Conservation (phyloP, 1,139 yeast species). For the Taiozyma sp. region DNA sequence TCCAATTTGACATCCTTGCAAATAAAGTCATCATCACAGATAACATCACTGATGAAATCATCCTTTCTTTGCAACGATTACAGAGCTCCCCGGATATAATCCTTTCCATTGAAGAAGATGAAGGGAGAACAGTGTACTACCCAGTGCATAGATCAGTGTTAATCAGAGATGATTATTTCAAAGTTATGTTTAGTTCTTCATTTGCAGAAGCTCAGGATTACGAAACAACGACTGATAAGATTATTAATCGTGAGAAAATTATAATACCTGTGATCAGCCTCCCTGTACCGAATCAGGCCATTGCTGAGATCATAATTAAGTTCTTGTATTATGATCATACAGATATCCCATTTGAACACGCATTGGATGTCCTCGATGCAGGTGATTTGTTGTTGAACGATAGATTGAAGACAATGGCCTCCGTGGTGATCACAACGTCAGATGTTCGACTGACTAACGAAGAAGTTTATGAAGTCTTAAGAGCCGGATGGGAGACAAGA, state of each 20-base stretch:
- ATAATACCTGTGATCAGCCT: constrained; percentile 33
- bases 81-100: constrained; percentile 43
- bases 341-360: constrained; percentile 42
- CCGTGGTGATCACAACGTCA: constrained; percentile 49
- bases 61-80: constrained; percentile 6
- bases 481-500: constrained; percentile 65
- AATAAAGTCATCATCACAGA: constrained; percentile 11
- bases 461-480: constrained; percentile 50
- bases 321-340: constrained; percentile 61
- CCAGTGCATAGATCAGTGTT: constrained; percentile 65
- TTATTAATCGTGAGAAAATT: constrained; percentile 11
- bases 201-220: constrained; percentile 33
- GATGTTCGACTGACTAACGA: constrained; percentile 24
- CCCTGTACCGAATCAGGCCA: constrained; percentile 34
- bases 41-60: constrained; percentile 6
- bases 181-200: constrained; percentile 55
- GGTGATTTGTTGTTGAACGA: constrained; percentile 64
- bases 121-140: constrained; percentile 31
- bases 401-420: constrained; percentile 60
- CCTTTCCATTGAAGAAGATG: constrained; percentile 32
- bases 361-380: constrained; percentile 51
- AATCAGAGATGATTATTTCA: constrained; percentile 59
- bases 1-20: constrained; percentile 35
- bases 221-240: constrained; percentile 11
- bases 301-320: constrained; percentile 50